Evolutionary conservation across 345 rosid genomes (phyloP).

Genomic region (Punica granatum): DNA sequence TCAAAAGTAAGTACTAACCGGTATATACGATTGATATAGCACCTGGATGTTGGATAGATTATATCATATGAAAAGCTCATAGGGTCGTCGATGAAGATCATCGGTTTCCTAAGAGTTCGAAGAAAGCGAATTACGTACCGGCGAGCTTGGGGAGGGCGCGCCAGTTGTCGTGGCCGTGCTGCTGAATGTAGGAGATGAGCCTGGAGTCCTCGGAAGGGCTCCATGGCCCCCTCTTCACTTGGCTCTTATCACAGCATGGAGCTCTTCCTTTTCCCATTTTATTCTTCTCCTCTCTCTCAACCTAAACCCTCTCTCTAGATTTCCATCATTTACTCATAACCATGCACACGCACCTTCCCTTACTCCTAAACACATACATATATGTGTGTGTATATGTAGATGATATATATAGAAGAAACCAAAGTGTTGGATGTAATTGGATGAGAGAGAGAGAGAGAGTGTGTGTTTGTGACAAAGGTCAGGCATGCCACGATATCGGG

Average conservation of each 20-base stretch:
- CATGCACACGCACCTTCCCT: not conserved
- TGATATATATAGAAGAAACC: not conserved
- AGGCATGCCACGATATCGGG: not conserved
- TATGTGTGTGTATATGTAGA: constrained; percentile 2
- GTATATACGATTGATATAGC: too few species aligned
- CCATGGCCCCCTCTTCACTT: constrained; percentile 97
- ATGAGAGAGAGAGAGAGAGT: not conserved
- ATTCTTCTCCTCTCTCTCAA: not conserved
- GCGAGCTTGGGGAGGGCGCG: constrained; percentile 89
- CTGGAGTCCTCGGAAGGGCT: constrained; percentile 76
- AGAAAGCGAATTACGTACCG: constrained; percentile 27
- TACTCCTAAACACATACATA: not conserved
- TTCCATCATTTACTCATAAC: not conserved
- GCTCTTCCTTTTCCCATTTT: constrained; percentile 82
- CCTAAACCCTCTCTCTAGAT: not conserved
- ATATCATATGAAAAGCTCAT: not conserved
- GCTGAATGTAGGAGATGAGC: constrained; percentile 72
- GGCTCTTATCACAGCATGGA: constrained; percentile 79
- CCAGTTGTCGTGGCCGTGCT: constrained; percentile 88
- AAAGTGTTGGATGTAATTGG: not conserved
- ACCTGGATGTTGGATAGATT: too few species aligned
- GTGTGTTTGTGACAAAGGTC: not conserved
- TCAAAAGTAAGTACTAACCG: too few species aligned
- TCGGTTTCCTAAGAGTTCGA: not conserved
- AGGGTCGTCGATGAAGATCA: not conserved